A percentile compares a stretch with the other conserved stretches of the same genome.
phyloP scores from a whole-genome alignment of 352 stramenopile species.

The Phytopythium montanum region DNA sequence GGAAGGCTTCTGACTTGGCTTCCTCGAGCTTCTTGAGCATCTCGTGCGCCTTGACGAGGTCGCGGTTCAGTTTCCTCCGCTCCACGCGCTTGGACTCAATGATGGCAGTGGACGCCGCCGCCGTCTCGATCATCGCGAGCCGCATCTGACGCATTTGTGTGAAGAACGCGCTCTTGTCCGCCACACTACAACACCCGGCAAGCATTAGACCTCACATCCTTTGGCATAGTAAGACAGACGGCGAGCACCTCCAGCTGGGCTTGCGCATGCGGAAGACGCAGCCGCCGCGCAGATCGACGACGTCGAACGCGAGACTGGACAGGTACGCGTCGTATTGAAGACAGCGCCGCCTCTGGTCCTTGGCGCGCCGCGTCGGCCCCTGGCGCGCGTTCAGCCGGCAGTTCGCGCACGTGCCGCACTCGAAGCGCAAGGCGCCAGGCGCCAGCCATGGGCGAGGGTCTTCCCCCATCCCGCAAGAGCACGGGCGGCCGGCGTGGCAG shows the following conservation, averaged over 20 bases:
- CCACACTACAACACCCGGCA: constrained; percentile 23
- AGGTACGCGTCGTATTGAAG: constrained; percentile 45
- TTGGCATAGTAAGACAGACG: background rate
- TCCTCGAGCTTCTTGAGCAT: constrained; percentile 34
- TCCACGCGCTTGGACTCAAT: constrained; percentile 38
- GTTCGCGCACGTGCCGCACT: constrained; percentile 54
- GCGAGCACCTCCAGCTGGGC: constrained; percentile 50
- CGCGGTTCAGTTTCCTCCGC: constrained; percentile 44
- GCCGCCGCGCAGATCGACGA: constrained; percentile 27
- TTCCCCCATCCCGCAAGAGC: constrained; percentile 51
- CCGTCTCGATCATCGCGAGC: constrained; percentile 36
- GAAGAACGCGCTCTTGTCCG: constrained; percentile 42
- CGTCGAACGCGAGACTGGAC: constrained; percentile 34
- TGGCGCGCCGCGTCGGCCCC: constrained; percentile 7
- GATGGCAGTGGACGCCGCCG: constrained; percentile 15
- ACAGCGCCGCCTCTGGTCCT: constrained; percentile 30
- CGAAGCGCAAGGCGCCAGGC: constrained; percentile 12
- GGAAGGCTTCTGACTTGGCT: constrained; percentile 20
- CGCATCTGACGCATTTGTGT: constrained; percentile 60
- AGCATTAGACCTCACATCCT: background rate
- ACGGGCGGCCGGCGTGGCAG: constrained; percentile 53
- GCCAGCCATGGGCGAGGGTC: background rate
- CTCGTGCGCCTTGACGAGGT: constrained; percentile 42
- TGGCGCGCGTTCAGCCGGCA: constrained; percentile 50
- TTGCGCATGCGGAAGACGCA: constrained; percentile 55